Evolutionary conservation across 2,329 filamentous ascomycete genomes (phyloP), one percentile per base, ranked within the genome.

Genomic region (Davidsoniella virescens): DNA sequence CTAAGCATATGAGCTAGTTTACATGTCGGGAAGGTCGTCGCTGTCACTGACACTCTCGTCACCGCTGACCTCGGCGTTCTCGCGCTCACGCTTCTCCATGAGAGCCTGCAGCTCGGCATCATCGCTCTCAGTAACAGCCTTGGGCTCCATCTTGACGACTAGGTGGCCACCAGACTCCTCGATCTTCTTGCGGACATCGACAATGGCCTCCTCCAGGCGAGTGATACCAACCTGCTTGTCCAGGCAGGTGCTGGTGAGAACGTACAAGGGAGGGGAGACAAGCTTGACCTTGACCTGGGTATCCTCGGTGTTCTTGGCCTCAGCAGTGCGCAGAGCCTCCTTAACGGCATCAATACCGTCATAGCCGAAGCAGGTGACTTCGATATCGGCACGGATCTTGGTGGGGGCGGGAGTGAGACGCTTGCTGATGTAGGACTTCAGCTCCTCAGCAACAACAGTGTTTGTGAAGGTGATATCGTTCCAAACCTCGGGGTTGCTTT

Each of bases 341-440:
- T 98, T 98, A 67, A 98, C 87, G 40, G 93, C 92, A 63, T 98
- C 92, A 70, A 98, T 98, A 57, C 92, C 92, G 60, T 96, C 92
- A 65, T 96, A 98, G 55, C 85, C 84, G 70, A 87, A 88, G 72
- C 87, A 94, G 54, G 84, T 93, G 57, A 94, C 87, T 65, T 98
- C 92, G 52, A 98, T 86, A 67, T 98, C 92, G 58, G 93, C 88
- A 63, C 93, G 87, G 56, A 98, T 87, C 72, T 98, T 98, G 59
- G 88, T 96, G n/a, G 92, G 92, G 68, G 95, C 88, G 37, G 92
- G 92, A 54, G 90, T 98, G 58, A 98, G 75, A 61, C 90, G 83
- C 77, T 96, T 98, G 73, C 84, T 79, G 66, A 98, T 98, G 70
- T 98, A 98, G 56, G 80, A 81, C 70, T 87, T 84, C 56, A 98